Evolutionary conservation across 2,329 filamentous ascomycete genomes (phyloP), one percentile per base, ranked within the genome.

Genomic region (Fusarium sp.): DNA sequence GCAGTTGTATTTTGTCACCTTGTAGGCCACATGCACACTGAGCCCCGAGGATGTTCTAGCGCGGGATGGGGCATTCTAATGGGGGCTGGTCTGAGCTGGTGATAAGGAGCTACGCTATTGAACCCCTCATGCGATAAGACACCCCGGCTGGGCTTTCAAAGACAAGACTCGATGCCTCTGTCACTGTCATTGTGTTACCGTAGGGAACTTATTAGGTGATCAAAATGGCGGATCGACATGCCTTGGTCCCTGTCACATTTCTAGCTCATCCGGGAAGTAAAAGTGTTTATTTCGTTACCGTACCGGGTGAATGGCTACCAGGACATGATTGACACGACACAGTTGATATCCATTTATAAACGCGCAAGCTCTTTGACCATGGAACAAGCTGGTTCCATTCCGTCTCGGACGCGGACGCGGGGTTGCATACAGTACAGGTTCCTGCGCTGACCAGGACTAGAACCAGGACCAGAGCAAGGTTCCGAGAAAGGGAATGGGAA

Each of bases 301-400:
- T 55, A 63, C 57, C 52, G 51, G 55, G 41, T 51, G 42, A 44
- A 40, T 67, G 55, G 52, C 51, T 59, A 53, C n/a, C 9, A 53
- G 42, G 54, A 41, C 44, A 52, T 57, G 53, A 53, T 61, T 57
- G 54, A 63, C 61, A 37, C 24, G 22, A 61, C 60, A 63, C 57
- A 41, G 13, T 27, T 16, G 48, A n/a, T 46, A 46, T 27, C 14
- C 22, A 49, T 25, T 20, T 29, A 47, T 29, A 29, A 47, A 47
- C 44, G 44, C 44, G 44, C 44, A 47, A 47, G 44, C 44, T 47
- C 44, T 47, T 47, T 47, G 44, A 20, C 20, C 44, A 29, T 47
- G 44, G 44, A 45, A 45, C 42, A 25, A 45, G 42, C 22, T 18
- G 42, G 42, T 51, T 18, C 20, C 20, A 22, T 51, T 18, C 20